Evolutionary conservation across 73 alveolate species (phyloP).

Genomic region (Tetrahymena malaccensis): DNA sequence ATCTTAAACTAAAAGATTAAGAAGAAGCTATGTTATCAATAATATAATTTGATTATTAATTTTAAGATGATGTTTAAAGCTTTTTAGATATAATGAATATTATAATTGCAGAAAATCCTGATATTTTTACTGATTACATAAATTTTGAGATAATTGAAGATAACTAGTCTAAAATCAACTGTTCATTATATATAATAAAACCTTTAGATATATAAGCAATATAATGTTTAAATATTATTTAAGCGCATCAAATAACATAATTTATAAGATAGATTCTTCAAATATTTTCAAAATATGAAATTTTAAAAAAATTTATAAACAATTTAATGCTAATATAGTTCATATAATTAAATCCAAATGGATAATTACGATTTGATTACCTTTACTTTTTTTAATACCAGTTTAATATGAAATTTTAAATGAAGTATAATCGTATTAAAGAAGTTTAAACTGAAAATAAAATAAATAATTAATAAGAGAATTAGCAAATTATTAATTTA

Average conservation of each 20-base stretch:
- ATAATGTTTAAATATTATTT: neutral
- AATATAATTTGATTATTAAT: neutral
- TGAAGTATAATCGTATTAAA: too few relatives aligned
- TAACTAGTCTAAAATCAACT: neutral
- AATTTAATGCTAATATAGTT: neutral
- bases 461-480: too few relatives aligned
- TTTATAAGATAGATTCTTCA: neutral
- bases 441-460: too few relatives aligned
- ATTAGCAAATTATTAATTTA: too few relatives aligned
- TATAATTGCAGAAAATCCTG: neutral
- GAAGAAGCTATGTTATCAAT: neutral
- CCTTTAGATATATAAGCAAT: neutral
- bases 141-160: neutral
- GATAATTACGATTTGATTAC: neutral
- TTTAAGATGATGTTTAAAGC: neutral
- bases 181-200: neutral
- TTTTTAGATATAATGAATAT: neutral
- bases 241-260: neutral
- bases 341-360: neutral
- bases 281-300: neutral
- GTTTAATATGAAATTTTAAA: too few relatives aligned
- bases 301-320: neutral
- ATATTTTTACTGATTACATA: neutral
- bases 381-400: neutral
- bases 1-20: neutral